A percentile compares a stretch with the other conserved stretches of the same genome.
phyloP scores from a whole-genome alignment of 805 yeast species.

The Kodamaea sagamina region DNA sequence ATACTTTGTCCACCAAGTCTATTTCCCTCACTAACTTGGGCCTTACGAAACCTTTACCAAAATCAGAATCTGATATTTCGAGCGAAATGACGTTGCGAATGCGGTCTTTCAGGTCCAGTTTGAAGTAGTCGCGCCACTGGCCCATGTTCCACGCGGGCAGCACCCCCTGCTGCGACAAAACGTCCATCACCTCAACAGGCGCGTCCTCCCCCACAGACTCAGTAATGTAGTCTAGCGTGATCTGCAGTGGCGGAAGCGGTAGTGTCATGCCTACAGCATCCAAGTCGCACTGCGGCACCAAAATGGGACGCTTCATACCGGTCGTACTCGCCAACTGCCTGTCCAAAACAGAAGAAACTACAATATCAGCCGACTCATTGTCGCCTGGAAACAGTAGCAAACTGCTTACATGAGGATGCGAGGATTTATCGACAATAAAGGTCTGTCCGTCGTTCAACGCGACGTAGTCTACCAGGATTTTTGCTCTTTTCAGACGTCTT shows the following conservation, averaged over 20 bases:
- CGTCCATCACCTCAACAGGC: conserved; percentile 85
- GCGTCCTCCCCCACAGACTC: conserved; percentile 61
- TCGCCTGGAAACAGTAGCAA: conserved; percentile 29
- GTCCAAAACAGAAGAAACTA: conserved; percentile 24
- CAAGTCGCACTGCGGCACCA: conserved; percentile 36
- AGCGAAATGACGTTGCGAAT: conserved; percentile 79
- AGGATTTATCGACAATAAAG: conserved; percentile 46
- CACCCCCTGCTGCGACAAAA: conserved; percentile 69
- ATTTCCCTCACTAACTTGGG: conserved; percentile 65
- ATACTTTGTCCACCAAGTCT: conserved; percentile 70
- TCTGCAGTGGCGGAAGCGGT: conserved; percentile 43
- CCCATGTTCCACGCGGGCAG: conserved; percentile 67
- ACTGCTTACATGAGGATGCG: conserved; percentile 52
- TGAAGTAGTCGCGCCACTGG: conserved; percentile 74
- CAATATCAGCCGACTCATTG: conserved; percentile 18
- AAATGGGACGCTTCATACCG: conserved; percentile 39
- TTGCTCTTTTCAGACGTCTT: conserved; percentile 56
- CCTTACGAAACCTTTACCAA: conserved; percentile 53
- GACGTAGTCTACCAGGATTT: conserved; percentile 67
- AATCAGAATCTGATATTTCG: conserved; percentile 63
- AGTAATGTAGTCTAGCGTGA: conserved; percentile 59
- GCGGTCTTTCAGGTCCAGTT: conserved; percentile 53
- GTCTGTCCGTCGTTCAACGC: conserved; percentile 76
- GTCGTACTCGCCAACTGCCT: conserved; percentile 20
- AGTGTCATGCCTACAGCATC: conserved; percentile 48